A percentile compares a stretch with the other conserved stretches of the same genome.
These are phyloP conservation scores for Croton laevigatus DNA, from an alignment of 441 rosid species.

Conservation along the genomic window DNA sequence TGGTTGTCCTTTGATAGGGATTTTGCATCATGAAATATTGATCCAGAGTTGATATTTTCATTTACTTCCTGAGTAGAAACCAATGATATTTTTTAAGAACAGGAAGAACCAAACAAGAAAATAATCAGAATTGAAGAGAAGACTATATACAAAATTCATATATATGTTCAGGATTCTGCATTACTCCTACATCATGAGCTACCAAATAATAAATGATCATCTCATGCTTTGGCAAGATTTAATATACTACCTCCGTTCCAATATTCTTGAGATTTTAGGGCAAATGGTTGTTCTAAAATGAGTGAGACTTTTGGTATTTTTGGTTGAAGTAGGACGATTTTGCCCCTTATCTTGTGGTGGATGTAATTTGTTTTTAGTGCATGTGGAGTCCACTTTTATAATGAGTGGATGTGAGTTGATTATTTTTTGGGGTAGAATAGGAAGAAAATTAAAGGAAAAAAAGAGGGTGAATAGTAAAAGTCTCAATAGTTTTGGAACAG, in stretches of 20 bases:
- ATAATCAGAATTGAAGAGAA: not conserved
- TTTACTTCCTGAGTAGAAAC: conserved; percentile 49
- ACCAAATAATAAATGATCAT: not conserved
- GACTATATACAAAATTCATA: not conserved
- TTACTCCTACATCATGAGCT: not conserved
- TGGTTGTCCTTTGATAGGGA: conserved; percentile 56
- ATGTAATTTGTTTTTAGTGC: too few species aligned
- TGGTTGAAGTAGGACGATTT: too few species aligned
- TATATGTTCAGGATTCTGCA: not conserved
- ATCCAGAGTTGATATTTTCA: conserved; percentile 44
- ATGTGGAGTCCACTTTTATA: too few species aligned
- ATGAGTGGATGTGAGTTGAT: too few species aligned
- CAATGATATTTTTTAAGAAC: not conserved
- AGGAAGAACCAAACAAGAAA: not conserved
- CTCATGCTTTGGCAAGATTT: not conserved
- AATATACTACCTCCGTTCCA: not conserved
- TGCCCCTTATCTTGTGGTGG: too few species aligned
- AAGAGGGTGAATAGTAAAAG: too few species aligned
- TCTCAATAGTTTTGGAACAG: too few species aligned
- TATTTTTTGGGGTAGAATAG: too few species aligned
- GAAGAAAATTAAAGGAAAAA: too few species aligned
- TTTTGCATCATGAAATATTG: conserved; percentile 61
- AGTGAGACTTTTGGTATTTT: too few species aligned
- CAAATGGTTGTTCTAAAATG: too few species aligned
- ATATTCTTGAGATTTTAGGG: too few species aligned